phyloP scores from a whole-genome alignment of 805 yeast species.

The Candida oleophila region DNA sequence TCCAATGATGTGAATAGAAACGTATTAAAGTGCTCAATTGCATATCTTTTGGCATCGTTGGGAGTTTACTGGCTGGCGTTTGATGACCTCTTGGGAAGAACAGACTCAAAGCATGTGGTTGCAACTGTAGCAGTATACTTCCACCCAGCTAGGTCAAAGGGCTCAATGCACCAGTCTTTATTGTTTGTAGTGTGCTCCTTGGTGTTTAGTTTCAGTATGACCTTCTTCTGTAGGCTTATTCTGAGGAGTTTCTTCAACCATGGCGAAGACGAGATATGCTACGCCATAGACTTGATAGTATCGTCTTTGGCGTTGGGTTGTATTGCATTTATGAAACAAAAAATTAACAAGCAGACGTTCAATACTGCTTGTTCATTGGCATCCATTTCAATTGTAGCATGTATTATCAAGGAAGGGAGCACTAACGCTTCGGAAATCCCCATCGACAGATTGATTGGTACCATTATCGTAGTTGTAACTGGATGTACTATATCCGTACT shows the following conservation, averaged over 20 bases:
- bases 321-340: conserved; percentile 68
- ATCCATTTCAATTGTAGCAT: conserved; percentile 66
- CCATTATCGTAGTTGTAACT: conserved; percentile 53
- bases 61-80: conserved; percentile 62
- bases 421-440: conserved; percentile 59
- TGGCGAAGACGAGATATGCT: conserved; percentile 50
- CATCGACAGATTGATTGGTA: conserved; percentile 48
- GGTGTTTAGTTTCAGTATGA: conserved; percentile 50
- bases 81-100: conserved; percentile 52
- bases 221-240: conserved; percentile 50
- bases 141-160: conserved; percentile 77
- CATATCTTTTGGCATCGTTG: conserved; percentile 70
- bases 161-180: conserved; percentile 76
- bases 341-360: conserved; percentile 64
- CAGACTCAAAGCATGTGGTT: conserved; percentile 76
- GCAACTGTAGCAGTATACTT: conserved; percentile 85
- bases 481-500: conserved; percentile 63
- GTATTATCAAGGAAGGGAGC: conserved; percentile 73
- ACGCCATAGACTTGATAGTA: conserved; percentile 51
- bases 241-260: conserved; percentile 45
- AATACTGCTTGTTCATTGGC: conserved; percentile 81
- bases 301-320: conserved; percentile 59
- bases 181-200: conserved; percentile 58
- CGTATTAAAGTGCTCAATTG: conserved; percentile 67
- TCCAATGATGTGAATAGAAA: conserved; percentile 18